Evolutionary conservation across 352 stramenopile genomes (phyloP).

Genomic region (Globisporangium irregulare): DNA sequence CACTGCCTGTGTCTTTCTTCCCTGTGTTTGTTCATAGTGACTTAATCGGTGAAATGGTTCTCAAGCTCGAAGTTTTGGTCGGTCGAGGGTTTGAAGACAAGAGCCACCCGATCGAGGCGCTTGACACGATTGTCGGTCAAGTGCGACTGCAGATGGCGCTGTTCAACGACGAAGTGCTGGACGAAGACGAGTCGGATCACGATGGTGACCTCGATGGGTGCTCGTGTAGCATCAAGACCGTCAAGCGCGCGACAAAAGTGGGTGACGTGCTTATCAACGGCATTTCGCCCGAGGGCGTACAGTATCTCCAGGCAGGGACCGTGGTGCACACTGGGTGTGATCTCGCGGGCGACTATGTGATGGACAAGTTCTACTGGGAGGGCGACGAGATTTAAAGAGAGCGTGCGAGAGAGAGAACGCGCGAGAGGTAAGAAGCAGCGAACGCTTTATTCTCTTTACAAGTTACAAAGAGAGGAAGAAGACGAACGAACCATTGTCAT

Average conservation of each 20-base stretch:
- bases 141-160: conserved; percentile 67
- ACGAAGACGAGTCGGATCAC: conserved; percentile 46
- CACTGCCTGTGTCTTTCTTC: neutral
- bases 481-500: neutral
- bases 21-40: conserved; percentile 25
- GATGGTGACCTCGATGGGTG: conserved; percentile 67
- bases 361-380: conserved; percentile 77
- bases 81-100: conserved; percentile 72
- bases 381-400: conserved; percentile 26
- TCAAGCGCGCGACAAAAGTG: conserved; percentile 66
- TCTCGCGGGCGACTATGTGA: conserved; percentile 69
- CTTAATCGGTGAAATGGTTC: conserved; percentile 60
- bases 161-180: conserved; percentile 78
- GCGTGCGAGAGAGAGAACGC: no score
- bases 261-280: conserved; percentile 72
- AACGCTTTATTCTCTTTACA: neutral
- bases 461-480: neutral
- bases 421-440: neutral
- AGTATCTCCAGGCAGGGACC: conserved; percentile 67
- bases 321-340: conserved; percentile 59
- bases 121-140: conserved; percentile 76
- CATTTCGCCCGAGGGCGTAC: conserved; percentile 64
- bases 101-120: conserved; percentile 63
- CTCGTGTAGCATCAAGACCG: conserved; percentile 32
- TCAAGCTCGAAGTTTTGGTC: conserved; percentile 71